Conservation (phyloP, 2,329 filamentous ascomycete genomes). For the Alternaria infectoria region DNA sequence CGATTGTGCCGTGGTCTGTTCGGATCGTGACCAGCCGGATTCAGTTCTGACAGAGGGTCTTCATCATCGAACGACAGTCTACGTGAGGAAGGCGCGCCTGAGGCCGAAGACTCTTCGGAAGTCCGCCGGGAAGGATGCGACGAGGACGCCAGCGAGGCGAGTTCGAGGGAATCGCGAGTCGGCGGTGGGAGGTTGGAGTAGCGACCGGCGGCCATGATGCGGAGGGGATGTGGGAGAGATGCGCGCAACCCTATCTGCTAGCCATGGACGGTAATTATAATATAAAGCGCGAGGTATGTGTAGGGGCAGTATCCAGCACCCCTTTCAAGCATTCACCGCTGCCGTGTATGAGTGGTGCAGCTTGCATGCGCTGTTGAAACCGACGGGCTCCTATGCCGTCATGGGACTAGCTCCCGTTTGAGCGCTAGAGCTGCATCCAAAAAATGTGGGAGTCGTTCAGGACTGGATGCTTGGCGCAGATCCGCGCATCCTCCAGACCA, state of each 20-base stretch:
- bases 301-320: constrained; percentile 21
- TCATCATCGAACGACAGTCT: constrained; percentile 87
- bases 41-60: constrained; percentile 70
- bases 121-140: constrained; percentile 69
- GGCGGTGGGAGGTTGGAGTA: constrained; percentile 47
- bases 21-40: constrained; percentile 59
- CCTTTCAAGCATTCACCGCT: constrained; percentile 13
- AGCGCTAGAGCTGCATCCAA: constrained; percentile 15
- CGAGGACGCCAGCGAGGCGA: constrained; percentile 90
- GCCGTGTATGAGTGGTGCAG: constrained; percentile 22
- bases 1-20: constrained; percentile 60
- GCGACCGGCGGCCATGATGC: constrained; percentile 45
- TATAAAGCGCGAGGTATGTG: background rate
- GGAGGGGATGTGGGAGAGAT: constrained; percentile 15
- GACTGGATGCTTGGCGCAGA: constrained; percentile 10
- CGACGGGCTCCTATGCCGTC: constrained; percentile 21
- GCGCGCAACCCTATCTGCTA: constrained; percentile 18
- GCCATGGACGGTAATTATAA: constrained; percentile 33
- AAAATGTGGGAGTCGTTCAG: constrained; percentile 18
- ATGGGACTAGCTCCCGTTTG: constrained; percentile 28
- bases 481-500: background rate
- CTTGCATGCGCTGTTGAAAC: constrained; percentile 26
- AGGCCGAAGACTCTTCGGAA: constrained; percentile 75
- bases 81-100: constrained; percentile 91
- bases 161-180: constrained; percentile 90